These are phyloP conservation scores for Fraxinus anomala DNA, from an alignment of 257 asterid species.

Conservation along the genomic window DNA sequence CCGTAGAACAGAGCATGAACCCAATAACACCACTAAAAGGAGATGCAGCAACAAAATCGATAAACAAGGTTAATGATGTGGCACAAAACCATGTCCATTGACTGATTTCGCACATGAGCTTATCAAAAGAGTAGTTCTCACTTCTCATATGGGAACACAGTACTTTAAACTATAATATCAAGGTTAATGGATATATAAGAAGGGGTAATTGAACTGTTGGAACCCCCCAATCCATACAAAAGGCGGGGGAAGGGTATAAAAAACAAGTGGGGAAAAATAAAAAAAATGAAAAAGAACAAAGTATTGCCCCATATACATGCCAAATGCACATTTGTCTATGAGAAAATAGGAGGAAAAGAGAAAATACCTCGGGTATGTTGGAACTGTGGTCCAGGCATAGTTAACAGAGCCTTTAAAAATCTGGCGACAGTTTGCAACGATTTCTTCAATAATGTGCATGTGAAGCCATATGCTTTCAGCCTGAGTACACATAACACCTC, in stretches of 20 bases:
- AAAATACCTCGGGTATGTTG: conserved; percentile 88
- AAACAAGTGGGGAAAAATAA: background rate
- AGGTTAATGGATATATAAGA: background rate
- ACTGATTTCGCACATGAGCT: background rate
- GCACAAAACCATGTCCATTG: background rate
- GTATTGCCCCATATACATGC: no score
- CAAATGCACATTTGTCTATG: no score
- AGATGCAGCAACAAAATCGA: conserved; percentile 10
- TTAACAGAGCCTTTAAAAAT: conserved; percentile 94
- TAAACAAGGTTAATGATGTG: conserved; percentile 13
- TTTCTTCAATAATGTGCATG: conserved; percentile 94
- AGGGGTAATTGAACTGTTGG: background rate
- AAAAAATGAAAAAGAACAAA: no score
- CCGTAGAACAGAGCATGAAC: conserved; percentile 86
- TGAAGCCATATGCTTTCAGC: conserved; percentile 99
- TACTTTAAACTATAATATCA: background rate
- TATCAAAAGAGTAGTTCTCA: background rate
- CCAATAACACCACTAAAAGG: conserved; percentile 76
- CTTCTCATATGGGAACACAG: background rate
- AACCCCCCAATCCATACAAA: background rate
- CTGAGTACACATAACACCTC: conserved; percentile 96
- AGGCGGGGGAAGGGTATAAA: background rate
- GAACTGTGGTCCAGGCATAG: conserved; percentile 98
- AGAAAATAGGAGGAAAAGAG: background rate
- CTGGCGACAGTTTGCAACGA: conserved; percentile 84